Evolutionary conservation across 2,329 filamentous ascomycete genomes (phyloP).

Genomic region (Pleoardoris graminearum): DNA sequence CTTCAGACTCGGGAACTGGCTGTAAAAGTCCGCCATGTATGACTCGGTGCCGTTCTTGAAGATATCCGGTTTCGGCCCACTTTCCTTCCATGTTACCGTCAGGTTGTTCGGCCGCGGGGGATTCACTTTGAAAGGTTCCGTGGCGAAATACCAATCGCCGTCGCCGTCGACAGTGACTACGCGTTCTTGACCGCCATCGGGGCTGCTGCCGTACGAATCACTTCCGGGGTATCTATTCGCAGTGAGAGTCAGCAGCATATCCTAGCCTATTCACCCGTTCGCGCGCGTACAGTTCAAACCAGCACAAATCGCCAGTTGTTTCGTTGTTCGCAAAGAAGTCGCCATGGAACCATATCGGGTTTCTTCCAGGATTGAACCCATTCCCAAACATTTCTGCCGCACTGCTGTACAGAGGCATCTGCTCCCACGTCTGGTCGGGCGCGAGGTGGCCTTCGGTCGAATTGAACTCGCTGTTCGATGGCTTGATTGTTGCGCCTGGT

Average conservation of each 20-base stretch:
- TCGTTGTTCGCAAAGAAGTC: conserved; percentile 1
- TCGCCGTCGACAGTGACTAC: not conserved
- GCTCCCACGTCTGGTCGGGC: conserved; percentile 4
- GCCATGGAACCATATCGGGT: conserved; percentile 1
- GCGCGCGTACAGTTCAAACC: conserved; percentile 1
- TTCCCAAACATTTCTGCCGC: not conserved
- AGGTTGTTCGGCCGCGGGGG: conserved; percentile 1
- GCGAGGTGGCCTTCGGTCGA: not conserved
- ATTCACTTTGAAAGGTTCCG: not conserved
- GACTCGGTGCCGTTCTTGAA: not conserved
- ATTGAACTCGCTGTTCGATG: conserved; percentile 2
- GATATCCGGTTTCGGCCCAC: not conserved
- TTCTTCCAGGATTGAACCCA: not conserved
- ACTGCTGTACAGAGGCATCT: conserved; percentile 1
- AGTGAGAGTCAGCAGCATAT: not conserved
- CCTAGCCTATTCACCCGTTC: not conserved
- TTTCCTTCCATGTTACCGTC: not conserved
- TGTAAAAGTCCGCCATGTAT: not conserved
- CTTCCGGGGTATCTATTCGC: not conserved
- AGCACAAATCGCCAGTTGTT: conserved; percentile 1
- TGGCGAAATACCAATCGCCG: conserved; percentile 1
- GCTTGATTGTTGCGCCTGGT: not conserved
- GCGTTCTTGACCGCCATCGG: not conserved
- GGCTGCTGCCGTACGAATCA: not conserved
- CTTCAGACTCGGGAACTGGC: not conserved